These are phyloP conservation scores for Hyphodiscus hymeniophilus DNA, from an alignment of 495 filamentous ascomycete genomes.

Conservation along the genomic window DNA sequence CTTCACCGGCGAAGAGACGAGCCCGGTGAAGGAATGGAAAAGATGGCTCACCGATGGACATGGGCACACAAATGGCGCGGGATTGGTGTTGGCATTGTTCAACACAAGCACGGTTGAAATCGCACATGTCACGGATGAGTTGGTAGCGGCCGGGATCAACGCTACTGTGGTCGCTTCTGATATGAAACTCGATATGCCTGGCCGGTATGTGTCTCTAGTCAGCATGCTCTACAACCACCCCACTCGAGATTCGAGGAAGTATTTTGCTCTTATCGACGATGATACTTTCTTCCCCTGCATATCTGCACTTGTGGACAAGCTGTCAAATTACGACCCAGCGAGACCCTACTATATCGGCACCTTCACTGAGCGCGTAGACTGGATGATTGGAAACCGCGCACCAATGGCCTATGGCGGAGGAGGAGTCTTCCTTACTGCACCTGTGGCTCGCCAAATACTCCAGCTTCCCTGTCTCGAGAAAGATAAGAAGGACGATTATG, in stretches of 20 bases:
- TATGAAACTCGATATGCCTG: conserved; percentile 21
- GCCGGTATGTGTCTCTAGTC: conserved; percentile 29
- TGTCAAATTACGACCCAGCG: conserved; percentile 37
- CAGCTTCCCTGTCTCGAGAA: conserved; percentile 26
- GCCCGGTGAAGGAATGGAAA: conserved; percentile 27
- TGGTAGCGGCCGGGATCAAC: conserved; percentile 24
- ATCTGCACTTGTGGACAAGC: conserved; percentile 35
- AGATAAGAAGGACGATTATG: conserved; percentile 16
- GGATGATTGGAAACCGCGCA: conserved; percentile 36
- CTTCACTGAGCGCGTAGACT: conserved; percentile 40
- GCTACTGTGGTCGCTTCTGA: conserved; percentile 24
- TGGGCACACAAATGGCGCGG: conserved; percentile 27
- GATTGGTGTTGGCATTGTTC: conserved; percentile 44
- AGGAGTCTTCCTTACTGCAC: conserved; percentile 49
- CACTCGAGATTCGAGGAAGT: conserved; percentile 15
- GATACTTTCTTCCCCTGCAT: conserved; percentile 50
- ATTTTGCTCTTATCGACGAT: conserved; percentile 30
- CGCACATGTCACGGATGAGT: conserved; percentile 23
- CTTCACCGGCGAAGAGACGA: conserved; percentile 35
- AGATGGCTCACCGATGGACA: conserved; percentile 27
- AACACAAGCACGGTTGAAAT: conserved; percentile 21
- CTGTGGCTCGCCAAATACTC: conserved; percentile 33
- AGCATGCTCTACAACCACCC: conserved; percentile 22
- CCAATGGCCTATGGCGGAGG: conserved; percentile 45
- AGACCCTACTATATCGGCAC: conserved; percentile 46